Evolutionary conservation across 2,329 filamentous ascomycete species (phyloP).

Genomic region (Pseudopithomyces chartarum): DNA sequence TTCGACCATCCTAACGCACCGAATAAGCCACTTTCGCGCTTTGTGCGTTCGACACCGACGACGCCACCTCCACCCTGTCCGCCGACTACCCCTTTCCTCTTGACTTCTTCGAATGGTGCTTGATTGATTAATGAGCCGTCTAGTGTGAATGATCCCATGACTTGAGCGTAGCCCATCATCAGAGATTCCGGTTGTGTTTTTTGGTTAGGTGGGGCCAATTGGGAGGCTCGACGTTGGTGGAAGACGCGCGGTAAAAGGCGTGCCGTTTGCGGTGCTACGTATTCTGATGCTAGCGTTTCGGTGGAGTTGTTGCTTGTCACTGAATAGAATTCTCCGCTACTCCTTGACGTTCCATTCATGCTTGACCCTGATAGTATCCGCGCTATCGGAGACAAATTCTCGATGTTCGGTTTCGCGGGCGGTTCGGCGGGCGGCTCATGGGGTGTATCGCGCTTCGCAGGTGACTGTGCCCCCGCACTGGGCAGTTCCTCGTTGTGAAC

Average conservation of each 20-base stretch:
- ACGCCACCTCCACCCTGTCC: constrained; percentile 83
- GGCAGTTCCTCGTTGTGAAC: constrained; percentile 35
- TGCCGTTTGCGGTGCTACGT: constrained; percentile 59
- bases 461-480: constrained; percentile 47
- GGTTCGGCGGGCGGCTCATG: constrained; percentile 26
- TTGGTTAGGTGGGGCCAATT: constrained; percentile 37
- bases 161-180: constrained; percentile 98
- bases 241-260: constrained; percentile 52
- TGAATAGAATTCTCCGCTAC: constrained; percentile 93
- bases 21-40: constrained; percentile 78
- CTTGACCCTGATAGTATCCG: constrained; percentile 79
- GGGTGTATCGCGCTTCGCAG: constrained; percentile 34
- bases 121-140: constrained; percentile 92
- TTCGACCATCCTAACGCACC: constrained; percentile 86
- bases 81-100: constrained; percentile 88
- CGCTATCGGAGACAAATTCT: constrained; percentile 64
- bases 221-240: constrained; percentile 38
- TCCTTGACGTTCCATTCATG: constrained; percentile 77
- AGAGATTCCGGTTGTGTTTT: constrained; percentile 70
- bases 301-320: constrained; percentile 86
- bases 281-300: constrained; percentile 91
- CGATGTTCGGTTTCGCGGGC: constrained; percentile 53
- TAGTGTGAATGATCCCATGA: constrained; percentile 88
- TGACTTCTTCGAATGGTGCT: constrained; percentile 91
- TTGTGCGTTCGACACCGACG: constrained; percentile 76